Conservation (phyloP, 257 asterid genomes). For the Solanum verrucosum region DNA sequence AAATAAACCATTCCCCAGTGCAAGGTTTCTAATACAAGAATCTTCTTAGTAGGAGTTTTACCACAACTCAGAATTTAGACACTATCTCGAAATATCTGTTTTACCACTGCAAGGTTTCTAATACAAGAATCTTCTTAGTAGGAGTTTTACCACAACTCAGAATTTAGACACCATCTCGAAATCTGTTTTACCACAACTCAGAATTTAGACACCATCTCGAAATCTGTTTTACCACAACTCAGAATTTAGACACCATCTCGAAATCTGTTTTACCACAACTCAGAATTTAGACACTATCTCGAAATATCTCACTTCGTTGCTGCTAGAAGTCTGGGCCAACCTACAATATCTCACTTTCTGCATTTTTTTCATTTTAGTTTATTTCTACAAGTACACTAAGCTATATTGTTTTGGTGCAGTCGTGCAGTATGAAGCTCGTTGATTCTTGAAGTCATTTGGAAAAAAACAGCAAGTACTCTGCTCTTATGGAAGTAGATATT, state of each 20-base stretch:
- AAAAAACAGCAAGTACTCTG: background rate
- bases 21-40: background rate
- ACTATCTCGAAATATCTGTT: too few relatives aligned
- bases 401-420: background rate
- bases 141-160: background rate
- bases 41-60: background rate
- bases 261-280: background rate
- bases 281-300: too few relatives aligned
- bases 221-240: background rate
- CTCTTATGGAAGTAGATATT: background rate
- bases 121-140: background rate
- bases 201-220: too few relatives aligned
- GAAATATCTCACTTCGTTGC: background rate
- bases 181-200: background rate
- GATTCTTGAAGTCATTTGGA: background rate
- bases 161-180: too few relatives aligned
- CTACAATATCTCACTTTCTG: background rate
- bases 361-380: background rate
- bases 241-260: too few relatives aligned
- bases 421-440: constrained; percentile 10
- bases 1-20: background rate
- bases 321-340: background rate
- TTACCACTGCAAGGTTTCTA: background rate
- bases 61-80: too few relatives aligned
- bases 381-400: background rate